Evolutionary conservation across 2,329 filamentous ascomycete genomes (phyloP), one percentile per base, ranked within the genome.

Genomic region (Ilyonectria sp.): DNA sequence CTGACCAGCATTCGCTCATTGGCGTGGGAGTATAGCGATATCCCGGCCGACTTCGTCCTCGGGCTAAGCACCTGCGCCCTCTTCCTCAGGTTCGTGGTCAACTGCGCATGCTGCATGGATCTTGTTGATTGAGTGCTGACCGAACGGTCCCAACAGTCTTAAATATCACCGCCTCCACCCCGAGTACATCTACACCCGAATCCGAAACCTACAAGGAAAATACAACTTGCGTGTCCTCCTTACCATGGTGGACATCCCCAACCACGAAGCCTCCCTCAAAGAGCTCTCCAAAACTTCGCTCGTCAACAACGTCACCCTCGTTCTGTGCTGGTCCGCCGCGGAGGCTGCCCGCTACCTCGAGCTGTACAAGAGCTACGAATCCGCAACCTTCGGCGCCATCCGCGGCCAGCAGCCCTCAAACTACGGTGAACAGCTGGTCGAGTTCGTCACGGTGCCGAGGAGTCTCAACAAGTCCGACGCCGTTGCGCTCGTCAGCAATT

Each of bases 101-200:
- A 26, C 26, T 4, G 26, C 3, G 11, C n/a, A 6, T 21, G 13
- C n/a, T 31, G n/a, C 10, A 19, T 43, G 17, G 40, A n/a, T 8
- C 6, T n/a, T n/a, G 15, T 8, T 17, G 15, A 43, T n/a, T n/a
- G 40, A 43, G 7, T 61, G 2, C 63, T 71, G 19, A 71, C 37
- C 2, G 21, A 9, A 1, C 33, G 19, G n/a, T 53, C n/a, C n/a
- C 43, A 4, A 26, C 63, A 87, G 94, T 54, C 88, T 99, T 61
- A 99, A 98, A 81, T 99, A 99, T 81, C 96, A 99, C 81, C 94
- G 95, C 31, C 87, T 99, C 59, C 96, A 99, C 78, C 96, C 96
- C 1, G 96, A 99, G 82, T 99, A 99, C 84, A 94, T 99, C 76
- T 98, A 98, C 84, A 94, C 92, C 26, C 92, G 96, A 64, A 97